Evolutionary conservation across 306 rosid genomes (phyloP).

Genomic region (Dicorynia guianensis): DNA sequence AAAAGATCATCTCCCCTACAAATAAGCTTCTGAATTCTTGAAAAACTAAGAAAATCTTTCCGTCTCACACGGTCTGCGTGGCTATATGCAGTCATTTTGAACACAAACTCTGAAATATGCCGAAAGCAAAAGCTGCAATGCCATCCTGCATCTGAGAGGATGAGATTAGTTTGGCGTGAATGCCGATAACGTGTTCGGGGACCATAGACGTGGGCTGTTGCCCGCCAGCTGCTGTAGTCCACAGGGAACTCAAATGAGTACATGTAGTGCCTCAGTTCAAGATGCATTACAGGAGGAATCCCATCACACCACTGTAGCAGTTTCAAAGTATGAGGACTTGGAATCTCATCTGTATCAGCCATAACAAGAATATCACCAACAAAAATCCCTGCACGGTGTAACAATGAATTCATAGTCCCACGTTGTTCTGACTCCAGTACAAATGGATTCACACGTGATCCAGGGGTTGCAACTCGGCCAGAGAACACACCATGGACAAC

Average conservation of each 20-base stretch:
- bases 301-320: constrained; percentile 93
- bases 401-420: constrained; percentile 62
- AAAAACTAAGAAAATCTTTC: constrained; percentile 62
- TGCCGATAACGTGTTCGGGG: constrained; percentile 66
- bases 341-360: constrained; percentile 91
- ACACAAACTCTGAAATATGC: constrained; percentile 70
- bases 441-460: constrained; percentile 67
- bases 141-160: constrained; percentile 91
- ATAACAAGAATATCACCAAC: constrained; percentile 74
- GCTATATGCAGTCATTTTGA: constrained; percentile 94
- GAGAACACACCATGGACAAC: constrained; percentile 54
- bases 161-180: constrained; percentile 61
- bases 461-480: constrained; percentile 55
- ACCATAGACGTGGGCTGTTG: constrained; percentile 64
- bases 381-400: constrained; percentile 68
- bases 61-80: constrained; percentile 82
- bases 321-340: constrained; percentile 79
- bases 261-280: constrained; percentile 85
- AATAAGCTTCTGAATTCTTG: constrained; percentile 76
- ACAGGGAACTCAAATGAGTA: constrained; percentile 91
- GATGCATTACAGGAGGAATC: constrained; percentile 79
- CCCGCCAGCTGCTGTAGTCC: constrained; percentile 94
- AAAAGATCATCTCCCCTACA: constrained; percentile 83
- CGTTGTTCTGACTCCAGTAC: constrained; percentile 73
- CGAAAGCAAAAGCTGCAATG: constrained; percentile 95